phyloP scores from a whole-genome alignment of 352 stramenopile genomes.

The Phytophthora agathidicida region DNA sequence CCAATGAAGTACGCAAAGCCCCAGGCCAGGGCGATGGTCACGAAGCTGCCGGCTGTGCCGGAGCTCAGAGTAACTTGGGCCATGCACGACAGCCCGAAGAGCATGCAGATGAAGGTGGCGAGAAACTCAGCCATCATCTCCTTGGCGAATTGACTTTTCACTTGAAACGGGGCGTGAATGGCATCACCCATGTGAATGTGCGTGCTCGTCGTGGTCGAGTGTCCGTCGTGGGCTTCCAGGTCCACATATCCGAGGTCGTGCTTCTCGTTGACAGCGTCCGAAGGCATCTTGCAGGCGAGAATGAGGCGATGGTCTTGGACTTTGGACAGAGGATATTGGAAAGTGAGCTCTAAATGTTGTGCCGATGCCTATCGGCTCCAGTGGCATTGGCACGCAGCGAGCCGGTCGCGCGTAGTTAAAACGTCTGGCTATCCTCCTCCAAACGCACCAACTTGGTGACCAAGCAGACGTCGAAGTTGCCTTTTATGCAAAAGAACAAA shows the following conservation, averaged over 20 bases:
- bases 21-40: conserved; percentile 60
- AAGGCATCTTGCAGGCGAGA: conserved; percentile 15
- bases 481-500: conserved; percentile 25
- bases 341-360: conserved; percentile 14
- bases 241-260: conserved; percentile 25
- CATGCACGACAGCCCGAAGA: conserved; percentile 56
- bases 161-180: conserved; percentile 8
- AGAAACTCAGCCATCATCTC: conserved; percentile 66
- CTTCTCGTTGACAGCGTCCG: conserved; percentile 18
- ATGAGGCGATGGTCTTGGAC: background rate
- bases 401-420: conserved; percentile 1
- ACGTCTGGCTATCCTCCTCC: conserved; percentile 12
- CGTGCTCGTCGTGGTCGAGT: conserved; percentile 11
- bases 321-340: conserved; percentile 18
- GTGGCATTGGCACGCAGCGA: conserved; percentile 22
- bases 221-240: conserved; percentile 22
- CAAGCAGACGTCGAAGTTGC: conserved; percentile 23
- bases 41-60: conserved; percentile 48
- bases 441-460: no score
- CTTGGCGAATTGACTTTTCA: conserved; percentile 43
- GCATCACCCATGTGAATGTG: conserved; percentile 8
- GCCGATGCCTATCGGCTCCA: background rate
- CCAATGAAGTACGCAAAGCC: conserved; percentile 62
- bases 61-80: conserved; percentile 52
- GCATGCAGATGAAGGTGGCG: conserved; percentile 56